A percentile compares a stretch with the other conserved stretches of the same genome.
Conservation (phyloP, 2,329 filamentous ascomycete genomes). For the Colletotrichum sp. region DNA sequence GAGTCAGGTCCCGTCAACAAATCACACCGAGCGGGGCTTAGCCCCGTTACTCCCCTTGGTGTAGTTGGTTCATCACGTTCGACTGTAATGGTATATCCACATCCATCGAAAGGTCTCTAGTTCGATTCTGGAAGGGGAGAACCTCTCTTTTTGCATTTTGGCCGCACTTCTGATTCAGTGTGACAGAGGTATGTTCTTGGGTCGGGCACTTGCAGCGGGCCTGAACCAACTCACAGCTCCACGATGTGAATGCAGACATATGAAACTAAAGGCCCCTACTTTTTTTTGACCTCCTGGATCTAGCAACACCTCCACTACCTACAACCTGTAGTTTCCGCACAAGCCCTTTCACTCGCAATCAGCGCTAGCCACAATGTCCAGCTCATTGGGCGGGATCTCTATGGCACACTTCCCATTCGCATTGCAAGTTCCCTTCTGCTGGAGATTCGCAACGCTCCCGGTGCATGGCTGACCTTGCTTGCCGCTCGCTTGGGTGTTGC, state of each 20-base stretch:
- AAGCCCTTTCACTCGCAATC: neutral
- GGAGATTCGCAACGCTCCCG: neutral
- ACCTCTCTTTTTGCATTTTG: neutral
- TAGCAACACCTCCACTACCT: neutral
- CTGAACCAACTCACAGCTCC: neutral
- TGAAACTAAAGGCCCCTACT: neutral
- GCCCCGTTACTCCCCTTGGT: neutral
- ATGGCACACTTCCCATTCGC: neutral
- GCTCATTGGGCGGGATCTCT: neutral
- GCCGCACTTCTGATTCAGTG: neutral
- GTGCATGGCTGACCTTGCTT: neutral
- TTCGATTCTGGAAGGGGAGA: slow-evolving; percentile 11
- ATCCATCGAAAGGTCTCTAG: slow-evolving; percentile 6
- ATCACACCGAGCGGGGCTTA: neutral
- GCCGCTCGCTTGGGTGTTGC: neutral
- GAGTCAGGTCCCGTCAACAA: neutral
- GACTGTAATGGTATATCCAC: slow-evolving; percentile 1
- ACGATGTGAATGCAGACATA: no score
- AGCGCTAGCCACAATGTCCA: neutral
- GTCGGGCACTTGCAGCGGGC: neutral
- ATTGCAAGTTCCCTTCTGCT: neutral
- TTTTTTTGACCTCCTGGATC: neutral
- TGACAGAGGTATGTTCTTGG: neutral
- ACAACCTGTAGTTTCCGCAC: neutral
- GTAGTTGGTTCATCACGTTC: slow-evolving; percentile 13